Conservation (phyloP, 306 rosid genomes). For the Trifolium pratense region DNA sequence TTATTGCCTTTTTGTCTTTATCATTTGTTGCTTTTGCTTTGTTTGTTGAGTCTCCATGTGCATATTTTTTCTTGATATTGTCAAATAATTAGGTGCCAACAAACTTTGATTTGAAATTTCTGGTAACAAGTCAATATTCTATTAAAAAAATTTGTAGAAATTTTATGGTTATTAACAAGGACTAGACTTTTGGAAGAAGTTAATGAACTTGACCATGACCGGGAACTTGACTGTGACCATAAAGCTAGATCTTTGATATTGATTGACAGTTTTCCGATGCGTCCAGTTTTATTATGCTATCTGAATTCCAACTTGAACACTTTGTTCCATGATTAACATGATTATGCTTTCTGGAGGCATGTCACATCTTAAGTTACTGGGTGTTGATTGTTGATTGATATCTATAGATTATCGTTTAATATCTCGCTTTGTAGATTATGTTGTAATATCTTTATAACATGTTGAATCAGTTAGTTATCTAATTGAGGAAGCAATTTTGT, state of each 20-base stretch:
- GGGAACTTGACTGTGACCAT: neutral
- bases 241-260: neutral
- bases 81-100: slow-evolving; percentile 18
- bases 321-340: neutral
- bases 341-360: neutral
- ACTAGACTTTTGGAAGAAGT: no score
- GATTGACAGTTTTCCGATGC: neutral
- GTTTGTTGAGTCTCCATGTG: neutral
- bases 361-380: slow-evolving; percentile 51
- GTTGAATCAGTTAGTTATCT: slow-evolving; percentile 12
- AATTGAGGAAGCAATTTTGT: slow-evolving; percentile 1
- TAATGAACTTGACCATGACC: no score
- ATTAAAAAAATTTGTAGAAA: neutral
- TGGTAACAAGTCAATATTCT: neutral
- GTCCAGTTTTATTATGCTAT: neutral
- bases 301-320: slow-evolving; percentile 16
- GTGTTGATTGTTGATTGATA: neutral
- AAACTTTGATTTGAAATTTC: neutral
- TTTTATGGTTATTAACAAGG: slow-evolving; percentile 2
- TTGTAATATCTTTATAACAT: neutral
- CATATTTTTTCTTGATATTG: slow-evolving; percentile 6
- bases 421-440: neutral
- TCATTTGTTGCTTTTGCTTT: slow-evolving; percentile 16
- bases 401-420: slow-evolving; percentile 2
- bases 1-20: slow-evolving; percentile 8